Evolutionary conservation across 805 yeast species (phyloP).

Genomic region (Wickerhamomyces silvicola): DNA sequence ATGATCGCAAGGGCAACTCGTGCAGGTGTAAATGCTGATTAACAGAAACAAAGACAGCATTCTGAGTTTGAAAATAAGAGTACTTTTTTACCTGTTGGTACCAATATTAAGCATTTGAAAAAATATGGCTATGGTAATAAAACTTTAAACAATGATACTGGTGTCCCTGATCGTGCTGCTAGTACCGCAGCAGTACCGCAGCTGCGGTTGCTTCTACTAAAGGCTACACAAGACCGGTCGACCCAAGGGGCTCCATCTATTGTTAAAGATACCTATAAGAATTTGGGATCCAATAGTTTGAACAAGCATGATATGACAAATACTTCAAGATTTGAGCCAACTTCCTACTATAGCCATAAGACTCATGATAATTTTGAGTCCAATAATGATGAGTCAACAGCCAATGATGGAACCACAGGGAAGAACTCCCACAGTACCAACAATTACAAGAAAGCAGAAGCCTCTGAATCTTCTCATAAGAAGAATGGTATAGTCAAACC

Average conservation of each 20-base stretch:
- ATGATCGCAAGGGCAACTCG: conserved; percentile 11
- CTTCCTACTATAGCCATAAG: conserved; percentile 12
- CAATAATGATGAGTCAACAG: background rate
- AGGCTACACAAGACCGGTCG: background rate
- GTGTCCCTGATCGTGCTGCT: conserved; percentile 15
- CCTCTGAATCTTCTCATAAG: too few relatives aligned
- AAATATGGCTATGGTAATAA: conserved; percentile 11
- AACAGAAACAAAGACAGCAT: background rate
- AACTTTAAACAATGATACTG: conserved; percentile 9
- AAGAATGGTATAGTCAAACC: too few relatives aligned
- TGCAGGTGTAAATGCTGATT: conserved; percentile 10
- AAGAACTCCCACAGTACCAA: too few relatives aligned
- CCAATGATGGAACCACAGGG: background rate
- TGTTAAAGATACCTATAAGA: conserved; percentile 15
- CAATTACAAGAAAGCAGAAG: too few relatives aligned
- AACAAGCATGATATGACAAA: conserved; percentile 8
- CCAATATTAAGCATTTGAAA: conserved; percentile 3
- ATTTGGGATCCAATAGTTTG: conserved; percentile 3
- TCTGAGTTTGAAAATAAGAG: conserved; percentile 17
- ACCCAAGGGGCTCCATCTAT: conserved; percentile 12
- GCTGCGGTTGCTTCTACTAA: conserved; percentile 1
- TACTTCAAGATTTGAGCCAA: conserved; percentile 16
- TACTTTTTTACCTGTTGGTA: conserved; percentile 17
- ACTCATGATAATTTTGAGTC: background rate
- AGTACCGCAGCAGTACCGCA: conserved; percentile 13